These are phyloP conservation scores for Saturnispora hagleri DNA, from an alignment of 805 yeast species.

Conservation along the genomic window DNA sequence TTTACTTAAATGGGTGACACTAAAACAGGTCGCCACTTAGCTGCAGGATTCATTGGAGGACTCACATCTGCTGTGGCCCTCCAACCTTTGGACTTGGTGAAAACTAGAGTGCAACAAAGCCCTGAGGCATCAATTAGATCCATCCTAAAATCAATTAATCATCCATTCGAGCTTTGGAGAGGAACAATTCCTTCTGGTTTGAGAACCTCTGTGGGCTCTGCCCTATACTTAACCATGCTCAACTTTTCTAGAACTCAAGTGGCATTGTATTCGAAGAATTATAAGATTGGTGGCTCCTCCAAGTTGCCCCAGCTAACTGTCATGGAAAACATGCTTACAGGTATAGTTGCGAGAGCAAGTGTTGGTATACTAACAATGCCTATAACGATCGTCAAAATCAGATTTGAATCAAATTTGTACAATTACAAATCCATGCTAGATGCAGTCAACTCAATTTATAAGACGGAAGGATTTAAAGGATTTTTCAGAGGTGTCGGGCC, in stretches of 20 bases:
- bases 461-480: constrained; percentile 47
- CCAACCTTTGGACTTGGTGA: constrained; percentile 84
- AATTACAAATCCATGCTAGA: constrained; percentile 53
- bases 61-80: constrained; percentile 66
- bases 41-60: constrained; percentile 83
- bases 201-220: constrained; percentile 86
- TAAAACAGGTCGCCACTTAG: constrained; percentile 40
- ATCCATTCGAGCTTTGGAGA: constrained; percentile 63
- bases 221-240: constrained; percentile 68
- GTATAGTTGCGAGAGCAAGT: constrained; percentile 66
- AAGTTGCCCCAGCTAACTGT: constrained; percentile 66
- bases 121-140: constrained; percentile 24
- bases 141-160: constrained; percentile 33
- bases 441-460: constrained; percentile 50
- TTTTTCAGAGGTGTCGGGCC: constrained; percentile 85
- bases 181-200: constrained; percentile 89
- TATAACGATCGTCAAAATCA: constrained; percentile 77
- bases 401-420: constrained; percentile 78
- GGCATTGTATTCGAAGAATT: neutral
- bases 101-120: constrained; percentile 75
- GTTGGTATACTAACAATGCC: constrained; percentile 94
- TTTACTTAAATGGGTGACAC: constrained; percentile 5
- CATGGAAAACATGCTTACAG: constrained; percentile 61
- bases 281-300: constrained; percentile 19
- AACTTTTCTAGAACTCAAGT: constrained; percentile 44